Base-by-base conservation (phyloP, 306 rosid species). In the Castanea mollissima region DNA sequence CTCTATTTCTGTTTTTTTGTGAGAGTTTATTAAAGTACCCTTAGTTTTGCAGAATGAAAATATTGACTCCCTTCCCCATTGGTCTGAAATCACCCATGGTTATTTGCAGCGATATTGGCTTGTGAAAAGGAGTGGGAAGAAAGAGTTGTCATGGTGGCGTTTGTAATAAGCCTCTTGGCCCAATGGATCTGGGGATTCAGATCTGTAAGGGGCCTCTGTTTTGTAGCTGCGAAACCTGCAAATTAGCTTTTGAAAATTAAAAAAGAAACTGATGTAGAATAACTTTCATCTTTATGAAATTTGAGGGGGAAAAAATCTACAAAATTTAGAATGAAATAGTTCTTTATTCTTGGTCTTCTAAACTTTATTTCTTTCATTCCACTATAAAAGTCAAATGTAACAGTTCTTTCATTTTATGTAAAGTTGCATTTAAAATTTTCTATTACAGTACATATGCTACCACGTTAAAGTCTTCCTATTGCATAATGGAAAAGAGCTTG, bases 91-190 rank as follows among this genome's bases (percentile, higher is more conserved):
- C 70, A 5, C 21, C 62, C 32, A 5, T 49, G 15, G 55, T 72
- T 49, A 46, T 76, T 76, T 76, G 74, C 76, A 76, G 80, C 60
- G 56, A 31, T 32, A 57, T 79, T 76, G 82, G 57, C 54, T 59
- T 67, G 60, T 29, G 72, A 56, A 41, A 21, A 20, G 54, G 76
- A 32, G 19, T 71, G 54, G 54, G 16, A 49, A 49, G 16, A 19
- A 8, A 29, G 41, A 27, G 18, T 29, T 4, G 10, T 63, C 16
- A 1, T 23, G 32, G 38, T 18, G 10, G 71, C 79, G 64, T 55
- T 52, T 74, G 2, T 56, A 55, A 74, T 56, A 54, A 59, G 74
- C 77, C 70, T 58, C 16, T 65, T 14, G 38, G 16, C 69, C 69
- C 41, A 14, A 18, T 15, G 10, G 11, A 4, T 13, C 69, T 29